Conservation (phyloP, 2,329 filamentous ascomycete genomes). For the Arthrobotrys sphaeroides region DNA sequence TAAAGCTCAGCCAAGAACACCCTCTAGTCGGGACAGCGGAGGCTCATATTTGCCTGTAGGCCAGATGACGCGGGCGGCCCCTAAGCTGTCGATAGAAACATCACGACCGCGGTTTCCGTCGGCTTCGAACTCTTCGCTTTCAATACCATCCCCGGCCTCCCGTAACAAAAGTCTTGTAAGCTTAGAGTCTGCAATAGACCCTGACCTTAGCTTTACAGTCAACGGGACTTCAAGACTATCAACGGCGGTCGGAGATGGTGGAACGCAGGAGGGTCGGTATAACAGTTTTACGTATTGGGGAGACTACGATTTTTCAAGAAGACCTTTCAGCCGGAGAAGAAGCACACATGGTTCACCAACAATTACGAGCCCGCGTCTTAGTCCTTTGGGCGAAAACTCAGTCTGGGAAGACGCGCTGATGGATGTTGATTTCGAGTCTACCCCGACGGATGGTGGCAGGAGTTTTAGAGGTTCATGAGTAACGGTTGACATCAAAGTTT, state of each 20-base stretch:
- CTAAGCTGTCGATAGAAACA: conserved; percentile 19
- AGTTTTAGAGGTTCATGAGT: conserved; percentile 18
- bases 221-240: conserved; percentile 40
- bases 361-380: conserved; percentile 36
- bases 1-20: background rate
- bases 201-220: conserved; percentile 37
- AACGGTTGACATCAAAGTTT: too few species aligned
- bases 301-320: conserved; percentile 32
- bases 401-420: conserved; percentile 49
- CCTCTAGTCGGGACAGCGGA: background rate
- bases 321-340: conserved; percentile 11
- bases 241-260: conserved; percentile 16
- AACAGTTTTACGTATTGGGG: conserved; percentile 40
- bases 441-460: conserved; percentile 29
- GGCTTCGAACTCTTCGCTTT: conserved; percentile 23
- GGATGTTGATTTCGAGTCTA: conserved; percentile 37
- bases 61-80: background rate
- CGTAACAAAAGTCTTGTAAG: conserved; percentile 46
- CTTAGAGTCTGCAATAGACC: conserved; percentile 48
- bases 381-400: conserved; percentile 35
- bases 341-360: conserved; percentile 29
- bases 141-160: conserved; percentile 19
- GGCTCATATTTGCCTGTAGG: conserved; percentile 8
- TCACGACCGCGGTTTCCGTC: background rate
- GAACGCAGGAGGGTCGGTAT: background rate